Evolutionary conservation across 495 filamentous ascomycete species (phyloP).

Genomic region (Beverwykella pulmonaria): DNA sequence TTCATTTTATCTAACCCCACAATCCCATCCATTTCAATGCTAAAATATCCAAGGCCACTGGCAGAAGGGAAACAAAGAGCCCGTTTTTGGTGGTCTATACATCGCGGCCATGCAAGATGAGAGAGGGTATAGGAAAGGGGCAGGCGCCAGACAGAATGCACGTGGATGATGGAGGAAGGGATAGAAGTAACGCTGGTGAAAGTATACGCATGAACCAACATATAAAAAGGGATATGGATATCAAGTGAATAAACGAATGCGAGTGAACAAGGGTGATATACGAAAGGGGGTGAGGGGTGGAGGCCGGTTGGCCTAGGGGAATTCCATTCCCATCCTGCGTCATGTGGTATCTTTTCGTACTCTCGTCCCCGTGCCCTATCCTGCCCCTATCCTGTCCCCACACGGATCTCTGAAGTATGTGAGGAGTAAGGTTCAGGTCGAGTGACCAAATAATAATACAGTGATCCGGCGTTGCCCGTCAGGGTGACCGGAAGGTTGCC

Average conservation of each 20-base stretch:
- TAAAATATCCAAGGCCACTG: not conserved
- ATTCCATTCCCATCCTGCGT: not conserved
- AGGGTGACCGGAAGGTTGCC: not conserved
- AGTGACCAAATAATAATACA: not conserved
- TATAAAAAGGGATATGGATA: too few species aligned
- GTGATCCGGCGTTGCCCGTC: not conserved
- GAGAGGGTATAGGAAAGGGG: not conserved
- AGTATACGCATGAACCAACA: too few species aligned
- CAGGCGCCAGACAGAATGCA: not conserved
- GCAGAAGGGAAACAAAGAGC: not conserved
- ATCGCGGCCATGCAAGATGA: not conserved
- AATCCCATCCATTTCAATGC: not conserved
- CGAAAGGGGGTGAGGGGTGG: not conserved
- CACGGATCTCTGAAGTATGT: not conserved
- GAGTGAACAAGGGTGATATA: too few species aligned
- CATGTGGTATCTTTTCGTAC: not conserved
- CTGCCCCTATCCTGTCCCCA: not conserved
- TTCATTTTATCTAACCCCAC: not conserved
- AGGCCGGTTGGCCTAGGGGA: too few species aligned
- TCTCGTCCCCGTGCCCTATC: not conserved
- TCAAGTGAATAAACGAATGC: too few species aligned
- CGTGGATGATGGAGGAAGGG: too few species aligned
- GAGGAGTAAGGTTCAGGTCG: not conserved
- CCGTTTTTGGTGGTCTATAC: not conserved
- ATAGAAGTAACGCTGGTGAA: too few species aligned